phyloP scores from a whole-genome alignment of 2,329 filamentous ascomycete genomes.

The Trichoderma cornu-damae region DNA sequence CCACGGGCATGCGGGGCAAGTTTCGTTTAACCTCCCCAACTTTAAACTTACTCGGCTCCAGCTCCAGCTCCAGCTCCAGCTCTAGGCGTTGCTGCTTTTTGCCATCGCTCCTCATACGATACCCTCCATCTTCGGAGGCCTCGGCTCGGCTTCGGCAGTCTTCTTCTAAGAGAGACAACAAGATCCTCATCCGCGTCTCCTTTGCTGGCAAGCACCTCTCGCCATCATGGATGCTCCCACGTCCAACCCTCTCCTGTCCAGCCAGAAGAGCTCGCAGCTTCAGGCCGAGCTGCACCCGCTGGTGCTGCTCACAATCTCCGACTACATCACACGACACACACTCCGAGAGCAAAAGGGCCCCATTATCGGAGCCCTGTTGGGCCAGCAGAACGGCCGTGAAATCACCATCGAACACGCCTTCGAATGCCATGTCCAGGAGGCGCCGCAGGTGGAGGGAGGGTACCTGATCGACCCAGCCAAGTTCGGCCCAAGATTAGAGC shows the following conservation, averaged over 20 bases:
- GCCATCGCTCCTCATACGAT: not conserved
- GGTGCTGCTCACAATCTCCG: constrained; percentile 91
- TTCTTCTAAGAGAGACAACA: not conserved
- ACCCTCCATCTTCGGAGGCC: not conserved
- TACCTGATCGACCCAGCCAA: constrained; percentile 61
- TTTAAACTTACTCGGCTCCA: not conserved
- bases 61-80: not conserved
- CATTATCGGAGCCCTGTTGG: constrained; percentile 80
- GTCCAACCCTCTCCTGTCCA: constrained; percentile 57
- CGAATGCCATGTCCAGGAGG: constrained; percentile 60
- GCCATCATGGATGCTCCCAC: constrained; percentile 44
- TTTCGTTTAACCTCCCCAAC: not conserved
- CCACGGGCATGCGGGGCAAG: not conserved
- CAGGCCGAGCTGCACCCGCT: constrained; percentile 86
- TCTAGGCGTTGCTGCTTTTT: not conserved
- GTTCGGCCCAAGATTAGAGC: constrained; percentile 74
- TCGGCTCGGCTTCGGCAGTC: not conserved
- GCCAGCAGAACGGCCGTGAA: constrained; percentile 83
- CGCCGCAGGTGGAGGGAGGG: constrained; percentile 46
- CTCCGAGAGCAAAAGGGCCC: constrained; percentile 70
- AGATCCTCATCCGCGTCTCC: too few relatives aligned
- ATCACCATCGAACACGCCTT: constrained; percentile 93
- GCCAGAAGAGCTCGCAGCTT: constrained; percentile 65
- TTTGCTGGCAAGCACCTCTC: not conserved
- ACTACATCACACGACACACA: constrained; percentile 89